Evolutionary conservation across 2,329 filamentous ascomycete genomes (phyloP).

Genomic region (Clonostachys byssicola): DNA sequence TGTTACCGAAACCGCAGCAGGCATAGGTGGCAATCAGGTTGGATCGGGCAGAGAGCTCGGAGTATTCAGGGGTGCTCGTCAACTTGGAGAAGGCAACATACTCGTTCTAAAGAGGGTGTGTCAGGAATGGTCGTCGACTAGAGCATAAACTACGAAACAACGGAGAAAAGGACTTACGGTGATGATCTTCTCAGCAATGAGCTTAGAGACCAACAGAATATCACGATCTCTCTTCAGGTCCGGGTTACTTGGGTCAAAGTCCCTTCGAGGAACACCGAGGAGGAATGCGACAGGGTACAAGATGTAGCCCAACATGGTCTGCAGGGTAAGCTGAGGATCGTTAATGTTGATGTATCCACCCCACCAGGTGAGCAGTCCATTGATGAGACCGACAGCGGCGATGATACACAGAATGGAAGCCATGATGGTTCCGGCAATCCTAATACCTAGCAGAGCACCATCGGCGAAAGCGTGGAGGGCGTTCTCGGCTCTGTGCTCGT

Average conservation of each 20-base stretch:
- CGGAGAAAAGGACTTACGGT: conserved; percentile 38
- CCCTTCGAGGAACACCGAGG: conserved; percentile 66
- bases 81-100: conserved; percentile 68
- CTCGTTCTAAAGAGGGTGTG: conserved; percentile 56
- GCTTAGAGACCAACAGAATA: conserved; percentile 67
- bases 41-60: conserved; percentile 62
- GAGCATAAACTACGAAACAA: neutral
- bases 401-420: conserved; percentile 81
- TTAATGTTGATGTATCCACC: conserved; percentile 73
- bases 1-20: conserved; percentile 80
- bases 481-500: conserved; percentile 73
- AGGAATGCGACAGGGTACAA: conserved; percentile 77
- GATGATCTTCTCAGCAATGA: conserved; percentile 84
- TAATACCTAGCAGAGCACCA: conserved; percentile 80
- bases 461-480: conserved; percentile 81
- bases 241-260: conserved; percentile 12
- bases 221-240: conserved; percentile 39
- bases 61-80: conserved; percentile 49
- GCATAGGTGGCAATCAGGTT: conserved; percentile 82
- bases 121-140: neutral
- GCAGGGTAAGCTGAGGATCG: conserved; percentile 62
- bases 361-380: conserved; percentile 81
- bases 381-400: conserved; percentile 67
- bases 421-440: conserved; percentile 80
- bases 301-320: conserved; percentile 73